Conservation (phyloP, 108 stramenopile genomes). For the Conticribra weissflogii region DNA sequence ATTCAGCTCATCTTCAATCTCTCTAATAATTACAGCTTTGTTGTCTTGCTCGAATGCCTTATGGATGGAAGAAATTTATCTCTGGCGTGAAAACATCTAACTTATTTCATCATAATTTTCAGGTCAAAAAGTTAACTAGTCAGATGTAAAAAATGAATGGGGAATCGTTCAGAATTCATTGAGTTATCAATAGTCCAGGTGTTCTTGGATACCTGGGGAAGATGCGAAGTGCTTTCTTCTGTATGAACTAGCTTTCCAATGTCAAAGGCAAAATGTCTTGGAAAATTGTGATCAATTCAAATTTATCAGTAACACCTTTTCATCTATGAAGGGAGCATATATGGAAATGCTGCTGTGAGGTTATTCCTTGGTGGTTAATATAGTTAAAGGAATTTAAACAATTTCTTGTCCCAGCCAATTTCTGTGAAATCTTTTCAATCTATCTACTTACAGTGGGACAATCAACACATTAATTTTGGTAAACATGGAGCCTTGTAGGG, state of each 20-base stretch:
- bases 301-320: conserved; percentile 21
- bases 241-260: conserved; percentile 62
- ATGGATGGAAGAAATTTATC: too few relatives aligned
- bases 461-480: too few relatives aligned
- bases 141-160: too few relatives aligned
- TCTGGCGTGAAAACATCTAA: too few relatives aligned
- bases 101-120: too few relatives aligned
- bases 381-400: conserved; percentile 22
- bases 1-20: too few relatives aligned
- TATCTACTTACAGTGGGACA: neutral
- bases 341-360: conserved; percentile 13
- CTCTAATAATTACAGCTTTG: too few relatives aligned
- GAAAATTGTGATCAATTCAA: conserved; percentile 18
- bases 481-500: too few relatives aligned
- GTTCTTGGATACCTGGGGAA: conserved; percentile 67
- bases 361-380: conserved; percentile 13
- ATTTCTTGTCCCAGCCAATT: conserved; percentile 23
- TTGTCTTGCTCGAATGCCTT: too few relatives aligned
- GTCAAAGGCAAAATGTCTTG: conserved; percentile 6
- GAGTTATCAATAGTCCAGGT: conserved; percentile 68
- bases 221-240: conserved; percentile 59
- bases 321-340: conserved; percentile 9
- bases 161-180: conserved; percentile 72
- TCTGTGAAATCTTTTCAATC: neutral
- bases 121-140: too few relatives aligned